Evolutionary conservation across 371 early-diverging fungal species (phyloP).

Genomic region (Cokeromyces recurvatus): DNA sequence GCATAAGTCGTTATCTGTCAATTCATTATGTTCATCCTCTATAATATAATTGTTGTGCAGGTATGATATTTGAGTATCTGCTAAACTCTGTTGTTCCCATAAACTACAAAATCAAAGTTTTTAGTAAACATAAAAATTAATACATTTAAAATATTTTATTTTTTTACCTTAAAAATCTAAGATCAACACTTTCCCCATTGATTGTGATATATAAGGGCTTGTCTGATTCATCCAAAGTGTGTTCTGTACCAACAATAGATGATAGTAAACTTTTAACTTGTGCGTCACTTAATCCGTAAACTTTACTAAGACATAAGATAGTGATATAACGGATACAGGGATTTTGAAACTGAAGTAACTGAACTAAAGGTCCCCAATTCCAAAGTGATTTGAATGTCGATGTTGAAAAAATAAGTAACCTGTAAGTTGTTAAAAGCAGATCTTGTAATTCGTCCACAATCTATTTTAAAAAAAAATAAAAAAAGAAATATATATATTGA

Average conservation of each 20-base stretch:
- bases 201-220: slow-evolving; percentile 28
- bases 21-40: slow-evolving; percentile 6
- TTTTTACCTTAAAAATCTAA: slow-evolving; percentile 44
- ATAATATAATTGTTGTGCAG: slow-evolving; percentile 36
- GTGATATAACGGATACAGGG: slow-evolving; percentile 46
- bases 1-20: slow-evolving; percentile 47
- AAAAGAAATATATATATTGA: too few species aligned
- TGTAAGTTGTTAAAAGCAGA: slow-evolving; percentile 56
- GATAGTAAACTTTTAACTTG: slow-evolving; percentile 26
- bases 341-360: slow-evolving; percentile 44
- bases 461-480: too few species aligned
- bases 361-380: slow-evolving; percentile 64
- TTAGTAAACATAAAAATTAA: background rate
- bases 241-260: slow-evolving; percentile 18
- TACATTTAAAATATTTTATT: background rate
- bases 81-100: slow-evolving; percentile 40
- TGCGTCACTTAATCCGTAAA: slow-evolving; percentile 49
- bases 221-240: slow-evolving; percentile 19
- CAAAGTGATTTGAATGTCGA: slow-evolving; percentile 55
- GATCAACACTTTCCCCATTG: slow-evolving; percentile 31
- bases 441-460: slow-evolving; percentile 31
- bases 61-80: slow-evolving; percentile 31
- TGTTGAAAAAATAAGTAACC: slow-evolving; percentile 52
- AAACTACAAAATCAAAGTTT: too few species aligned
- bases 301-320: slow-evolving; percentile 50